These are phyloP conservation scores for Pythium rishiriense DNA, from an alignment of 352 stramenopile genomes.

Conservation along the genomic window DNA sequence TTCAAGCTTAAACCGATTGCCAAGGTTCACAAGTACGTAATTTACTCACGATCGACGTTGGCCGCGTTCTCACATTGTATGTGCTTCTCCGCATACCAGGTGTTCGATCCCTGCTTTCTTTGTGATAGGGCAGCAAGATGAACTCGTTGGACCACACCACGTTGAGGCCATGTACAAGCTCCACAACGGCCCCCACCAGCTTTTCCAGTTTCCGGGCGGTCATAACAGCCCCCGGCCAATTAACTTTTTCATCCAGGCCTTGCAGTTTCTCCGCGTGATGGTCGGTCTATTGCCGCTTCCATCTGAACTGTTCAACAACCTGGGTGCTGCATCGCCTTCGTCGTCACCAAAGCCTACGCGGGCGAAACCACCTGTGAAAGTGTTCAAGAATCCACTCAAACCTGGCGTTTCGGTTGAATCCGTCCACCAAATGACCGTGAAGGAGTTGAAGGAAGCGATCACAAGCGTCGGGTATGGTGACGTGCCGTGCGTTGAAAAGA, in stretches of 20 bases:
- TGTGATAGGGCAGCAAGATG: conserved; percentile 71
- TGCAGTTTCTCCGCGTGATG: conserved; percentile 83
- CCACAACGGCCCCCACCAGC: conserved; percentile 77
- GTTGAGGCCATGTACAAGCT: conserved; percentile 70
- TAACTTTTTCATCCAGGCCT: conserved; percentile 76
- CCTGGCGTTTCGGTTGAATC: conserved; percentile 54
- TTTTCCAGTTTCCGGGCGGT: conserved; percentile 78
- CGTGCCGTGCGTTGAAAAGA: conserved; percentile 78
- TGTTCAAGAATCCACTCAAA: conserved; percentile 72
- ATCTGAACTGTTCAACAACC: conserved; percentile 52
- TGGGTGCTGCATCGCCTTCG: conserved; percentile 23
- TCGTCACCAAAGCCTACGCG: conserved; percentile 30
- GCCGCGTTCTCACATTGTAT: neutral
- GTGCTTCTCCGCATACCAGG: conserved; percentile 21
- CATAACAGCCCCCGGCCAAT: conserved; percentile 80
- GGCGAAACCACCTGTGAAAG: conserved; percentile 39
- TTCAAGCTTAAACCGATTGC: conserved; percentile 85
- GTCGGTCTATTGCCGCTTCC: conserved; percentile 67
- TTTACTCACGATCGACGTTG: neutral
- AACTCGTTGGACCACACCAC: conserved; percentile 77
- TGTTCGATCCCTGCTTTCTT: conserved; percentile 74
- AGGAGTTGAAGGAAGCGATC: conserved; percentile 79
- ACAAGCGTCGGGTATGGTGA: conserved; percentile 70
- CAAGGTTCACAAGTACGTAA: conserved; percentile 61
- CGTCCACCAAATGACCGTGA: conserved; percentile 73